Evolutionary conservation across 352 stramenopile genomes (phyloP).

Genomic region (Pythium vanterpoolii): DNA sequence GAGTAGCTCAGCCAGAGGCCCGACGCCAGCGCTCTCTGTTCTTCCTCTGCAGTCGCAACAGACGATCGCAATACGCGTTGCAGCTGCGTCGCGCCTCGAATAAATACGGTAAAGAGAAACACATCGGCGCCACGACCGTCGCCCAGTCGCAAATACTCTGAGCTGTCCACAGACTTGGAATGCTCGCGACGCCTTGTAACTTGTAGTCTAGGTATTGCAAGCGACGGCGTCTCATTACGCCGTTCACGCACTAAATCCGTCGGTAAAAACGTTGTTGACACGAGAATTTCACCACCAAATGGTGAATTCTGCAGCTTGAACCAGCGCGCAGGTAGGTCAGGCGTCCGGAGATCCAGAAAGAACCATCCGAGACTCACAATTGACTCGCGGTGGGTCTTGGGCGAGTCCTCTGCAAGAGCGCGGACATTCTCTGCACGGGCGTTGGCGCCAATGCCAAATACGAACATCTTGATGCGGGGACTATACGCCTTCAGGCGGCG

Average conservation of each 20-base stretch:
- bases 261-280: slow-evolving; percentile 40
- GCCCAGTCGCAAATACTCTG: slow-evolving; percentile 57
- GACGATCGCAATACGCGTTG: slow-evolving; percentile 24
- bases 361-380: slow-evolving; percentile 79
- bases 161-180: slow-evolving; percentile 4
- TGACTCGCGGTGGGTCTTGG: slow-evolving; percentile 12
- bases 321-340: slow-evolving; percentile 64
- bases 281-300: slow-evolving; percentile 65
- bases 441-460: slow-evolving; percentile 54
- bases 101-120: slow-evolving; percentile 62
- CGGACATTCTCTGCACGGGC: slow-evolving; percentile 17
- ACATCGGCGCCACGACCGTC: slow-evolving; percentile 35
- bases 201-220: neutral
- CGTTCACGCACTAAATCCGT: slow-evolving; percentile 5
- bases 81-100: slow-evolving; percentile 43
- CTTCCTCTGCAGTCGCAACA: slow-evolving; percentile 7
- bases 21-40: slow-evolving; percentile 3
- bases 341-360: slow-evolving; percentile 78
- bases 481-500: slow-evolving; percentile 61
- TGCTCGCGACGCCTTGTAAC: neutral
- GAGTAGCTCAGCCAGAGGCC: slow-evolving; percentile 85
- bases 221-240: neutral
- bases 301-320: slow-evolving; percentile 69
- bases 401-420: slow-evolving; percentile 19
- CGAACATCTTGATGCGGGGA: slow-evolving; percentile 64